phyloP scores from a whole-genome alignment of 495 filamentous ascomycete species.

The Penicillium paradoxum region DNA sequence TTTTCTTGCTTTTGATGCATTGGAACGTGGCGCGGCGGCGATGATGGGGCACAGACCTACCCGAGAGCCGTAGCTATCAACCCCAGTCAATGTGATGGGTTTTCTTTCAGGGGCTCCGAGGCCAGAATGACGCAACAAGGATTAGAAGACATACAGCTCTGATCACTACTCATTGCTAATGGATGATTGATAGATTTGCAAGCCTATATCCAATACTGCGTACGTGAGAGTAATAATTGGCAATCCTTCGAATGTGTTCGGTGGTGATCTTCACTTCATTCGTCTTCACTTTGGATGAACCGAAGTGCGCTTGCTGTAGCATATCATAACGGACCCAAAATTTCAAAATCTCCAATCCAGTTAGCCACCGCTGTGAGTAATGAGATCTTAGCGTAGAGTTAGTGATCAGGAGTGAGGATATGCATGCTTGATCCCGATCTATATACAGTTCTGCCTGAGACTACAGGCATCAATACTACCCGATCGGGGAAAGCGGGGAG shows the following conservation, averaged over 20 bases:
- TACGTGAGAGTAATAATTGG: no score
- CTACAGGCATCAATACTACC: conserved; percentile 14
- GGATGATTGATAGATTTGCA: neutral
- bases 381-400: neutral
- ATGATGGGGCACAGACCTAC: conserved; percentile 11
- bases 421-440: neutral
- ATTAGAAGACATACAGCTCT: neutral
- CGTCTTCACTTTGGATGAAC: no score
- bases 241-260: no score
- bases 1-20: no score
- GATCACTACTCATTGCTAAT: neutral
- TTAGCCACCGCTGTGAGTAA: neutral
- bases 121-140: neutral
- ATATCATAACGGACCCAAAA: no score
- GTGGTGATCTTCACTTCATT: no score
- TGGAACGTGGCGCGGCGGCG: no score
- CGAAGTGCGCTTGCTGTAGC: no score
- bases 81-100: neutral
- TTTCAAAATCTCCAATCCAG: no score
- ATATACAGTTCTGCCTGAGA: conserved; percentile 10
- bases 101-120: conserved; percentile 5
- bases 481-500: conserved; percentile 31
- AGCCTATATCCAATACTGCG: neutral
- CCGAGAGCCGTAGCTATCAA: conserved; percentile 10
- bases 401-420: neutral